Evolutionary conservation across 106 monocot species (phyloP).

Genomic region (Ottelia alismoides): DNA sequence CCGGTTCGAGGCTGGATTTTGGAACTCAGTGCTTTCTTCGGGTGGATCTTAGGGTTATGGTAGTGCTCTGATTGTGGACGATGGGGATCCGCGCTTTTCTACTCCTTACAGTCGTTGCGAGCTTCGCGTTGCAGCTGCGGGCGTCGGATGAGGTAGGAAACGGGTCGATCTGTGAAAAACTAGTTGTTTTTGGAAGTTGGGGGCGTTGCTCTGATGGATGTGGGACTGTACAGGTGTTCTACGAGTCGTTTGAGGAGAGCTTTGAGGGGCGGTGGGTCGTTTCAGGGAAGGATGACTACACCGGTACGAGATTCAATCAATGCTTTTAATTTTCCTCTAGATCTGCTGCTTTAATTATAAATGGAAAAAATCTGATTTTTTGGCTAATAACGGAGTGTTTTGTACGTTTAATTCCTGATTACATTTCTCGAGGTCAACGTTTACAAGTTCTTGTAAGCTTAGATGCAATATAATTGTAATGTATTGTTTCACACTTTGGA

Average conservation of each 20-base stretch:
- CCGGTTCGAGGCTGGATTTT: too few species aligned
- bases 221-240: slow-evolving; percentile 40
- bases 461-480: neutral
- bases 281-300: slow-evolving; percentile 70
- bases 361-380: too few species aligned
- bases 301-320: slow-evolving; percentile 39
- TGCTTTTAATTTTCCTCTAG: too few species aligned
- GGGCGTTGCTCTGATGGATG: neutral
- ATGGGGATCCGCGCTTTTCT: neutral
- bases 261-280: slow-evolving; percentile 81
- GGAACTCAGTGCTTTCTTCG: too few species aligned
- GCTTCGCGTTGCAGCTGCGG: slow-evolving; percentile 16
- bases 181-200: neutral
- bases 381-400: neutral
- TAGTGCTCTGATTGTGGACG: neutral
- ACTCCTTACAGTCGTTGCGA: slow-evolving; percentile 19
- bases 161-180: neutral
- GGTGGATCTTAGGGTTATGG: too few species aligned
- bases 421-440: too few species aligned
- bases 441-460: neutral
- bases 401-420: neutral
- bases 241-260: slow-evolving; percentile 70
- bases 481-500: neutral
- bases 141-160: slow-evolving; percentile 43
- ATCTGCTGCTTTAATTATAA: too few species aligned